Conservation (phyloP, 495 filamentous ascomycete species). For the Penicillium odoratum region DNA sequence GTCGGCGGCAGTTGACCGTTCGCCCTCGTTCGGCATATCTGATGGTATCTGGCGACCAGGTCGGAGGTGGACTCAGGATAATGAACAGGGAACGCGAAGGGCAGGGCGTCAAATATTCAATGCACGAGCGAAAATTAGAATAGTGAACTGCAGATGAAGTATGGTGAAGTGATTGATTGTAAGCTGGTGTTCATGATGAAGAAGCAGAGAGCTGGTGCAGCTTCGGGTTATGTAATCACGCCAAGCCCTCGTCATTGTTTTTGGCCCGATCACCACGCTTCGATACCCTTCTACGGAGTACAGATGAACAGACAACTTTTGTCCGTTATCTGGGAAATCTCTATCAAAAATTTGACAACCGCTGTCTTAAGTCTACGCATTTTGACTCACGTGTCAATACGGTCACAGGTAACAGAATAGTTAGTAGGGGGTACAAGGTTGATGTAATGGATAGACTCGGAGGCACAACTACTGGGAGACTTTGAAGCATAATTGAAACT, state of each 20-base stretch:
- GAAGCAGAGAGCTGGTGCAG: constrained; percentile 45
- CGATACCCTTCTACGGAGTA: background rate
- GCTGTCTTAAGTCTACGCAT: too few relatives aligned
- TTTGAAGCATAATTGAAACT: too few relatives aligned
- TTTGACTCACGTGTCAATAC: too few relatives aligned
- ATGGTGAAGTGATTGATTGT: constrained; percentile 35
- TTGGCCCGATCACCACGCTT: constrained; percentile 4
- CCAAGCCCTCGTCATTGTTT: constrained; percentile 33
- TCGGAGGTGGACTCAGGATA: constrained; percentile 15
- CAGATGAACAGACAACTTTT: background rate
- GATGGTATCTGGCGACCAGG: constrained; percentile 39
- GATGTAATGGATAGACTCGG: too few relatives aligned
- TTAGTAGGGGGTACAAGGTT: too few relatives aligned
- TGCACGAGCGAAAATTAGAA: constrained; percentile 19
- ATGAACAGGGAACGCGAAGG: constrained; percentile 1
- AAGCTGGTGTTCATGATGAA: constrained; percentile 40
- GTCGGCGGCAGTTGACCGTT: constrained; percentile 77
- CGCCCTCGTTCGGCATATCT: constrained; percentile 89
- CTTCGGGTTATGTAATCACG: constrained; percentile 42
- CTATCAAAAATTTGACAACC: too few relatives aligned
- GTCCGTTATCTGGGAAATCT: background rate
- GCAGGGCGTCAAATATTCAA: constrained; percentile 1
- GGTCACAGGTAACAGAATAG: too few relatives aligned
- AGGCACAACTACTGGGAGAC: too few relatives aligned
- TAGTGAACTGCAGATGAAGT: constrained; percentile 27